Percentiles rank a stretch among this genome's conserved stretches.
Conservation (phyloP, 2,329 filamentous ascomycete species). For the Botrytis byssoidea region DNA sequence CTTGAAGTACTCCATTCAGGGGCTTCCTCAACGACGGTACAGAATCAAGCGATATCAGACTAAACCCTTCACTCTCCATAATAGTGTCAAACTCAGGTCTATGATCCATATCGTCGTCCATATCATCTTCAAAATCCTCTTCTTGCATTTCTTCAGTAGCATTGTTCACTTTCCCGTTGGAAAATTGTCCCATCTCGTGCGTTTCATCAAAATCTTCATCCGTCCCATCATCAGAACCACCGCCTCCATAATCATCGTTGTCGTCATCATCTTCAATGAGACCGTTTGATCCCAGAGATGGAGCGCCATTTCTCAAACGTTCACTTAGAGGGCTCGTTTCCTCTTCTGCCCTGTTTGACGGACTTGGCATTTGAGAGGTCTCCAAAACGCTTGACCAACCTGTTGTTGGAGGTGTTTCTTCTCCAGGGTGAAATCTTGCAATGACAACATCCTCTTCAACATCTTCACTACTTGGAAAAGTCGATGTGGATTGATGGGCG, state of each 20-base stretch:
- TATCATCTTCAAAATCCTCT: slow-evolving; percentile 20
- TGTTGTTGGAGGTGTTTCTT: slow-evolving; percentile 30
- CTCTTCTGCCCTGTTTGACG: slow-evolving; percentile 1
- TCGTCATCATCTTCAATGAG: slow-evolving; percentile 7
- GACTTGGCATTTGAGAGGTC: slow-evolving; percentile 13
- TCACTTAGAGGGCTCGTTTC: background rate
- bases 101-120: slow-evolving; percentile 40
- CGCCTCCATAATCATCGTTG: slow-evolving; percentile 6
- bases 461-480: slow-evolving; percentile 20
- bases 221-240: background rate
- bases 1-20: slow-evolving; percentile 39
- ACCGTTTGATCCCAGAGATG: background rate
- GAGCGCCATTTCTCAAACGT: background rate
- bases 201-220: slow-evolving; percentile 19
- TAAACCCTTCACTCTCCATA: slow-evolving; percentile 57
- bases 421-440: slow-evolving; percentile 33
- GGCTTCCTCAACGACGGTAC: slow-evolving; percentile 49
- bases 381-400: slow-evolving; percentile 36
- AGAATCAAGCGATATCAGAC: slow-evolving; percentile 55
- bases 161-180: background rate
- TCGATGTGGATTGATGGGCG: slow-evolving; percentile 29
- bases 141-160: slow-evolving; percentile 4
- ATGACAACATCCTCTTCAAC: slow-evolving; percentile 30
- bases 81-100: slow-evolving; percentile 53
- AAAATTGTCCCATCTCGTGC: background rate